Evolutionary conservation across 2,329 filamentous ascomycete genomes (phyloP).

Genomic region (Calonectria naviculata): DNA sequence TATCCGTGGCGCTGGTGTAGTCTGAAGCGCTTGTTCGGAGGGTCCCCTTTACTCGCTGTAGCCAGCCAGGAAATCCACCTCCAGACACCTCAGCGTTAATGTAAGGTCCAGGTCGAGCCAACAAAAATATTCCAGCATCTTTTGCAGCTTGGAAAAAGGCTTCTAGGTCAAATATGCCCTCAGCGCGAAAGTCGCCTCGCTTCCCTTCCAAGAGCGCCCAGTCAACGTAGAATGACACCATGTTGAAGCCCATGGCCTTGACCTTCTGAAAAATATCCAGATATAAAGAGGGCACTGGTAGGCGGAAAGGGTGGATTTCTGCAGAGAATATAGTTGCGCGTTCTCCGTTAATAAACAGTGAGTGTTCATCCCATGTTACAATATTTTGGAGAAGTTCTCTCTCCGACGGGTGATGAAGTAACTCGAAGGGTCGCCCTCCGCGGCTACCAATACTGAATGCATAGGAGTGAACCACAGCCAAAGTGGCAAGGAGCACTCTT

Average conservation of each 20-base stretch:
- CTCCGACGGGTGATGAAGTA: constrained; percentile 35
- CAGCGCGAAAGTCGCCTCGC: constrained; percentile 74
- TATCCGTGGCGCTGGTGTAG: constrained; percentile 75
- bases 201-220: constrained; percentile 84
- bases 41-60: constrained; percentile 73
- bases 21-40: constrained; percentile 71
- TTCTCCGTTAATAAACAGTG: constrained; percentile 76
- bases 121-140: constrained; percentile 79
- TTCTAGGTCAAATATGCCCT: constrained; percentile 78
- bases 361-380: constrained; percentile 79
- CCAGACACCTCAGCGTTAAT: constrained; percentile 84
- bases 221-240: constrained; percentile 82
- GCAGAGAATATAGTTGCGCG: constrained; percentile 78
- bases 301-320: constrained; percentile 76
- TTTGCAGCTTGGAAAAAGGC: constrained; percentile 82
- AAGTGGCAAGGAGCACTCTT: constrained; percentile 1
- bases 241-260: constrained; percentile 82
- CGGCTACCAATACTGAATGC: constrained; percentile 28
- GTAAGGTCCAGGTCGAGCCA: constrained; percentile 78
- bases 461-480: constrained; percentile 15
- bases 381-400: constrained; percentile 46
- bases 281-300: constrained; percentile 61
- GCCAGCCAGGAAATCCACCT: constrained; percentile 85
- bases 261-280: constrained; percentile 86
- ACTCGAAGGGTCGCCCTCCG: constrained; percentile 30